Evolutionary conservation across 257 asterid species (phyloP), one percentile per base, ranked within the genome.

Genomic region (Solanum medicagineum): DNA sequence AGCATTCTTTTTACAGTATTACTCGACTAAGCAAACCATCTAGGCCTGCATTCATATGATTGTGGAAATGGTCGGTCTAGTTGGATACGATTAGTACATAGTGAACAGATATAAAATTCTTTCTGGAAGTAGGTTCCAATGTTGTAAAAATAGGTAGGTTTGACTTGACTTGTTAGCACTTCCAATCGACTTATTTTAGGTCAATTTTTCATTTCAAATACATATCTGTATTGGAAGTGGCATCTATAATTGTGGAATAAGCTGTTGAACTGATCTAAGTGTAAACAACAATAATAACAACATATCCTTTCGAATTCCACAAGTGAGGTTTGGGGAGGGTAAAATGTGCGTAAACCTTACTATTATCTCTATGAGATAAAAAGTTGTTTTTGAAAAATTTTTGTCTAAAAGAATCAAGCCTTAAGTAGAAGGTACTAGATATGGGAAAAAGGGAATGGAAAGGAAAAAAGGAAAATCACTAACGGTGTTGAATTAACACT

Each of bases 1-100:
- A 81, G 89, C 87, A 84, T 87, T 87, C 84, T 85, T 85, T 88
- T 86, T 85, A 32, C 65, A 69, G 42, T 83, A 81, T 70, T 84
- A 83, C 84, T 73, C 54, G 77, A 81, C 60, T 44, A 36, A 45
- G 86, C 85, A 56, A 70, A 40, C 83, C 80, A 63, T 85, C 86
- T 83, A 51, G 86, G 69, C 84, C 87, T 68, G 85, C 88, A 86
- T 84, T 82, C 80, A 53, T 87, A 56, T 68, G 85, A 89, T 84
- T 87, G 83, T 74, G 86, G 88, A 87, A 89, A 89, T 89, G 90
- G 71, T 75, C 88, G 84, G 83, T 84, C 65, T 84, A 84, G 89
- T 88, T 84, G 83, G 89, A 88, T 90, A 89, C 73, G 85, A 89
- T 82, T 89, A 93, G 95, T 93, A 93, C 87, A 94, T 94, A 90